Base-by-base conservation (phyloP, 768 basidiomycete species). In the Vararia minispora region DNA sequence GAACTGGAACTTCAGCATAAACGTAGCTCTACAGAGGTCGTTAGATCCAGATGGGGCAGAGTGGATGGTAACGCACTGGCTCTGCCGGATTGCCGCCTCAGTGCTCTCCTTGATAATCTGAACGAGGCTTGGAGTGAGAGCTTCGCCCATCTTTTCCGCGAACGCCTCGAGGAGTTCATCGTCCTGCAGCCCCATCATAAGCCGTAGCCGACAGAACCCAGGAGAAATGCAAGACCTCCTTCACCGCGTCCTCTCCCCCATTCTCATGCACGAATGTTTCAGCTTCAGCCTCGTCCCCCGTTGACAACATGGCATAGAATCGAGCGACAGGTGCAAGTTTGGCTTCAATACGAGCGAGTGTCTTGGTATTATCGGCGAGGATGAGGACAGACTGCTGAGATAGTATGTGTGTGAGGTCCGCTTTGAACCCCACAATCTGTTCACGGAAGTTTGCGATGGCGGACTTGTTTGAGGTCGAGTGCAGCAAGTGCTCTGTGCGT, bases 1-100 rank as follows among this genome's bases (percentile, higher is more conserved):
- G 24, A 44, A 44, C 26, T 22, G 39, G 30, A 31, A 35, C n/a
- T 44, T 44, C 27, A 44, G 18, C 28, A 41, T 36, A 28, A 44
- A 44, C n/a, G 40, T 25, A 5, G 43, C 43, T 26, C 43, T 44
- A 29, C 3, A 10, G n/a, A n/a, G n/a, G n/a, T n/a, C n/a, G n/a
- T n/a, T n/a, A n/a, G n/a, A n/a, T n/a, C n/a, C n/a, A 3, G 3
- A 23, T 18, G 6, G 4, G 4, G 14, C 10, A 12, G 13, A 23
- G n/a, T 36, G 13, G 3, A 36, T 23, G 4, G 21, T 16, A 23
- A 36, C 43, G 29, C 33, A 44, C 43, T 44, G 40, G 40, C 27
- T 44, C 23, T 44, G 39, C 20, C 25, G 33, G 28, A 43, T 26
- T 7, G 21, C 14, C 22, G 25, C 43, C 13, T 42, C 34, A 1